Conservation (phyloP, 2,329 filamentous ascomycete genomes). For the Verticillium nonalfalfae region DNA sequence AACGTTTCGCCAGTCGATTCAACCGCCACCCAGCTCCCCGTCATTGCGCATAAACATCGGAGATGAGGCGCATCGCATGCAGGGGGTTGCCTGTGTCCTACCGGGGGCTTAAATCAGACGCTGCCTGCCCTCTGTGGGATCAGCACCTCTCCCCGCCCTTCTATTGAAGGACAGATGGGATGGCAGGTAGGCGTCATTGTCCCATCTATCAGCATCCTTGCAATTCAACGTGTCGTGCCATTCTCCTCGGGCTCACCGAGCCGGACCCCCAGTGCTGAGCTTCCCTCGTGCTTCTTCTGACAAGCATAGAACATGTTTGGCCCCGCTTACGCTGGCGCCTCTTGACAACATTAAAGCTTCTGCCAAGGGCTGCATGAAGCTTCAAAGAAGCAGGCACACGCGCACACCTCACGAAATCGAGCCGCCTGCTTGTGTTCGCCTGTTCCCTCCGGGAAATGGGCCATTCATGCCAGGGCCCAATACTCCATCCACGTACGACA, state of each 20-base stretch:
- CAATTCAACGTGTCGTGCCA: background rate
- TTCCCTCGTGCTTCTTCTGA: background rate
- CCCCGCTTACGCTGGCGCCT: background rate
- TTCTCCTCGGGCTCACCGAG: background rate
- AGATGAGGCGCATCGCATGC: conserved; percentile 25
- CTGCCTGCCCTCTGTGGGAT: background rate
- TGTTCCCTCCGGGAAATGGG: background rate
- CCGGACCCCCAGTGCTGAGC: background rate
- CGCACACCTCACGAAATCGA: background rate
- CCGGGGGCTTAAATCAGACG: conserved; percentile 3
- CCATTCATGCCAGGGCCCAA: background rate
- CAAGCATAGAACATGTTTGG: background rate
- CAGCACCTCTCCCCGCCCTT: background rate
- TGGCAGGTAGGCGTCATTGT: background rate
- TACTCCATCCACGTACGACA: background rate
- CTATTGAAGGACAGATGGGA: background rate
- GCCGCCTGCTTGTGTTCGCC: background rate
- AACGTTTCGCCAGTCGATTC: background rate
- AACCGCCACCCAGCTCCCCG: background rate
- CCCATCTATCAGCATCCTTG: background rate
- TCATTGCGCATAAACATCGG: conserved; percentile 26
- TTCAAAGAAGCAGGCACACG: background rate
- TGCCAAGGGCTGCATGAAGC: background rate
- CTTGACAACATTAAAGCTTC: background rate
- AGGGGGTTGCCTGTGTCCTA: conserved; percentile 10